Evolutionary conservation across 1,139 yeast species (phyloP), one percentile per base, ranked within the genome.

Genomic region (Blastobotrys petasosporus): DNA sequence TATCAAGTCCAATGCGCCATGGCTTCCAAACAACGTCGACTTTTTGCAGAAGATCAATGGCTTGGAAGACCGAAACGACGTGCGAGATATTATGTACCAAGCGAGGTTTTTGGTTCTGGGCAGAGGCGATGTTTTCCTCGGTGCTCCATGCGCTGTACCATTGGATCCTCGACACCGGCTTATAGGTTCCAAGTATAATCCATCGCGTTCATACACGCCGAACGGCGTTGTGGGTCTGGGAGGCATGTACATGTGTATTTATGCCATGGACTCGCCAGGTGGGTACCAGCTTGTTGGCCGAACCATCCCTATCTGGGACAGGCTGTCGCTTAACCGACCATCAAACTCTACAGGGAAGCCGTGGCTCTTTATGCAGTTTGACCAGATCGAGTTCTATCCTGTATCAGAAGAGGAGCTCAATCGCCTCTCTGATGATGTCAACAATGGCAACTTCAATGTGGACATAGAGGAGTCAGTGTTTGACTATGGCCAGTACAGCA

Each of bases 111-210:
- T 92, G 69, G 97, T 92, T 7, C 71, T 92, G 54, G 98, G 97
- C 45, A 78, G 90, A 51, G 98, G 98, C 61, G 98, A 92, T 68
- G 98, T 92, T 34, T 92, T 88, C 70, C 75, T 92, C 57, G 97
- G 97, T 39, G 96, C 97, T 1, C 97, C 97, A 39, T 90, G 97
- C 74, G 97, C 97, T 1, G 95, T 90, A 53, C 97, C 98, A 34
- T 76, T 92, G 58, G 97, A 92, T 65, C 97, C 98, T 49, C 82
- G 97, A 60, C 97, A 90, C 58, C 78, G 97, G 62, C 75, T 87
- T 51, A 71, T 90, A 51, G 97, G 97, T 44, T 78, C 96, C 35
- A 92, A 92, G 68, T 92, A 92, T 68, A 92, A 92, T 61, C 98
- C 98, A 28, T 85, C 96, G 13, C 80, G 98, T 73, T 87, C 97